Evolutionary conservation across 2,329 filamentous ascomycete genomes (phyloP), one percentile per base, ranked within the genome.

Genomic region (Verticillium zaregamsianum): DNA sequence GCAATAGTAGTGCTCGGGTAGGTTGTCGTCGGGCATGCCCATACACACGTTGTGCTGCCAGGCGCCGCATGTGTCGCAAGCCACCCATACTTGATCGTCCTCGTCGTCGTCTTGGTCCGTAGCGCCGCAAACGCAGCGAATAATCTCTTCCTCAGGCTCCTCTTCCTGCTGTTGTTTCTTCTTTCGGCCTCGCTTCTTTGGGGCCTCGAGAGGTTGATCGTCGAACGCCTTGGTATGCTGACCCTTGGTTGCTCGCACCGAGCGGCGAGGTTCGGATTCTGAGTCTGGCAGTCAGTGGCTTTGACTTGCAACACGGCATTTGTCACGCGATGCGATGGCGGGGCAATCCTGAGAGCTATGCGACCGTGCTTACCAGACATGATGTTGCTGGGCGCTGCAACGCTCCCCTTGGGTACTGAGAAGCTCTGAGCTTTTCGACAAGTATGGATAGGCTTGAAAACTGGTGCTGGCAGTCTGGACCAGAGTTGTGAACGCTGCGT

Each of bases 21-120:
- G 83, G 70, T 93, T 87, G 63, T 93, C 90, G 35, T 89, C 86
- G 70, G 84, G 87, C 72, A 97, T 86, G 59, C 92, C 92, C 81
- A 99, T 92, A 73, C 95, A 99, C 66, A 96, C 89, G 71, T 97
- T 97, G 77, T 99, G 95, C 77, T 99, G 95, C 95, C 95, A 99
- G 52, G 90, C 94, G 57, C 87, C 87, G 76, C 95, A 99, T 56
- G 86, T 86, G 75, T 99, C 95, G 79, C 95, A 99, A 64, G 91
- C 92, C 70, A 99, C 97, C 93, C 96, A 98, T 12, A 52, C 45
- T 59, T 93, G 89, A 69, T 95, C 90, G 67, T 90, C 91, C 15
- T 91, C 89, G 68, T 96, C 91, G 68, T 94, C 91, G 63, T 93
- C 90, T 67, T 93, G 90, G 68, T 91, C 90, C 55, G 91, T 91